Evolutionary conservation across 2,329 filamentous ascomycete genomes (phyloP).

Genomic region (Aspergillus sp.): DNA sequence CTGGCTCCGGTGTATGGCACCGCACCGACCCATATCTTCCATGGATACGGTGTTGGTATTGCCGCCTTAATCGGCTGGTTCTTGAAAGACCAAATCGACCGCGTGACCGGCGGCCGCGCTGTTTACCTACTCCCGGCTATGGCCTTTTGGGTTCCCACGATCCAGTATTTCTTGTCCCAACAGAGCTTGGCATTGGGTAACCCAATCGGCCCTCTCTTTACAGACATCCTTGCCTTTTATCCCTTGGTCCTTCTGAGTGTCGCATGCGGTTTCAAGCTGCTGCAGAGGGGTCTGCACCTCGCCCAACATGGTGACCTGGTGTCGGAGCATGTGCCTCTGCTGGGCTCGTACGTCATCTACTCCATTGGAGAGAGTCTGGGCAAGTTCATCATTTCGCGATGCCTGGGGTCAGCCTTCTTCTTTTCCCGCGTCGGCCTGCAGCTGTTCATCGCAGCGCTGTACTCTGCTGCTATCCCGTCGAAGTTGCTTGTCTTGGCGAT

Average conservation of each 20-base stretch:
- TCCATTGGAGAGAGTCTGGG: conserved; percentile 46
- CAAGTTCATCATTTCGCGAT: conserved; percentile 40
- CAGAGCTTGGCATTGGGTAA: conserved; percentile 66
- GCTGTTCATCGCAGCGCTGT: conserved; percentile 62
- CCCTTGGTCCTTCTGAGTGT: conserved; percentile 65
- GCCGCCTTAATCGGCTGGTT: conserved; percentile 72
- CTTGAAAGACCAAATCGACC: conserved; percentile 54
- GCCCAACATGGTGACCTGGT: conserved; percentile 55
- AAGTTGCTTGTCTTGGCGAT: conserved; percentile 64
- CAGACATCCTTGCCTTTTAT: conserved; percentile 70
- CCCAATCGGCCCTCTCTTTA: conserved; percentile 69
- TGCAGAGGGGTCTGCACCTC: conserved; percentile 60
- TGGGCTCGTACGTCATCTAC: conserved; percentile 66
- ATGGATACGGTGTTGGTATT: conserved; percentile 63
- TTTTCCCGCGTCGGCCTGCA: conserved; percentile 73
- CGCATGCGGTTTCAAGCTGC: conserved; percentile 60
- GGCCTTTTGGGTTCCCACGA: conserved; percentile 69
- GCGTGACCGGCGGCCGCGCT: conserved; percentile 49
- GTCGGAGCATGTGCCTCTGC: conserved; percentile 62
- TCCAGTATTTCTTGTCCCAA: conserved; percentile 69
- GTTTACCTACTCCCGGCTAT: conserved; percentile 64
- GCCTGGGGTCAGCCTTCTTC: conserved; percentile 61
- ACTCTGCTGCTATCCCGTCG: conserved; percentile 66
- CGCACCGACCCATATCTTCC: conserved; percentile 72
- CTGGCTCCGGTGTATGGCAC: conserved; percentile 86